Evolutionary conservation across 2,329 filamentous ascomycete species (phyloP).

Genomic region (Cadophora malorum): DNA sequence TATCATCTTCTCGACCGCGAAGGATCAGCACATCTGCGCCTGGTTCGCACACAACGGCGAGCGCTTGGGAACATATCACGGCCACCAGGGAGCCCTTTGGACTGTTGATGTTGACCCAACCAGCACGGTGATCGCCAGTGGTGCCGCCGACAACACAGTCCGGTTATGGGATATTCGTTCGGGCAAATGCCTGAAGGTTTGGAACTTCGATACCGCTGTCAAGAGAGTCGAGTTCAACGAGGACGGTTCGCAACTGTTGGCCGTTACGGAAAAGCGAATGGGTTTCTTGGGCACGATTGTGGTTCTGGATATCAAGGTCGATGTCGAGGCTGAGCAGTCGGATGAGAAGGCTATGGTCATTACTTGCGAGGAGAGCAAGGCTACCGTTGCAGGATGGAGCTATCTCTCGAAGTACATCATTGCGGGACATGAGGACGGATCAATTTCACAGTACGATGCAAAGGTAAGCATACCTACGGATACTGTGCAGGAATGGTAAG

Average conservation of each 20-base stretch:
- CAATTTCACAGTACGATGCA: conserved; percentile 86
- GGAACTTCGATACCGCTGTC: conserved; percentile 96
- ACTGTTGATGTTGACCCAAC: conserved; percentile 96
- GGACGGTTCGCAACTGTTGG: conserved; percentile 87
- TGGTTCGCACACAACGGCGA: conserved; percentile 99
- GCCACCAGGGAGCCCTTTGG: conserved; percentile 98
- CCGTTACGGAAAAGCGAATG: conserved; percentile 98
- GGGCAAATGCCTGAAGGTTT: conserved; percentile 91
- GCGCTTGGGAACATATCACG: conserved; percentile 93
- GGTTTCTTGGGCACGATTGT: conserved; percentile 94
- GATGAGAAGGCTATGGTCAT: conserved; percentile 86
- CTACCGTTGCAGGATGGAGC: conserved; percentile 96
- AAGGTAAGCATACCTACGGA: conserved; percentile 63
- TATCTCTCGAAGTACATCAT: conserved; percentile 96
- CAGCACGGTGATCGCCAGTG: conserved; percentile 88
- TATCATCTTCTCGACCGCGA: conserved; percentile 92
- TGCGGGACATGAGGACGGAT: conserved; percentile 95
- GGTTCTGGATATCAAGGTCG: conserved; percentile 86
- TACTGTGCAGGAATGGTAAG: conserved; percentile 9
- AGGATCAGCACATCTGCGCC: conserved; percentile 95
- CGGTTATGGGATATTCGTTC: conserved; percentile 95
- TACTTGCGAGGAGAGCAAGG: conserved; percentile 94
- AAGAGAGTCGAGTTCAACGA: conserved; percentile 98
- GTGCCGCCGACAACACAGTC: conserved; percentile 98
- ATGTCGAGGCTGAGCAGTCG: conserved; percentile 81